A percentile compares a stretch with the other conserved stretches of the same genome.
These are phyloP conservation scores for Tolypocladium pustulatum DNA, from an alignment of 2,329 filamentous ascomycete genomes.

Conservation along the genomic window DNA sequence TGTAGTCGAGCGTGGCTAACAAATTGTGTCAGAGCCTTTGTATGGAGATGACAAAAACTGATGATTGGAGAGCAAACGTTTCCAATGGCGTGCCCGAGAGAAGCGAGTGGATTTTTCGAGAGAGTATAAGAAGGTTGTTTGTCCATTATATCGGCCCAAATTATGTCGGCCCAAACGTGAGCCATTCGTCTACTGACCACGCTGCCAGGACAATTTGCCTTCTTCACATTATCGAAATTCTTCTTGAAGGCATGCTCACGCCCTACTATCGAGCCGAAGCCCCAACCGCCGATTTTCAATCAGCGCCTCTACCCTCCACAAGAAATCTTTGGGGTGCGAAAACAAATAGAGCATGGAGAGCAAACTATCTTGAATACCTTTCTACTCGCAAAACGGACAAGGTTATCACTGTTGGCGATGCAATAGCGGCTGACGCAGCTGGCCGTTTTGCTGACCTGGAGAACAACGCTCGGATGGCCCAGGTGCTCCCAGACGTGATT, in stretches of 20 bases:
- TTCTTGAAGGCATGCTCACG: neutral
- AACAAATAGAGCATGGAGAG: neutral
- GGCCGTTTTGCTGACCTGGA: neutral
- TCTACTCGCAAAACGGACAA: neutral
- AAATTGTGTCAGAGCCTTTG: neutral
- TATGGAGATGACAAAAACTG: neutral
- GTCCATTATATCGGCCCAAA: too few species aligned
- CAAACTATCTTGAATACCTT: neutral
- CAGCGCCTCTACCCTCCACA: neutral
- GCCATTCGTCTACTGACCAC: neutral
- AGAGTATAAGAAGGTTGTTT: neutral
- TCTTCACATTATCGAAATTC: neutral
- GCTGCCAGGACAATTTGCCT: neutral
- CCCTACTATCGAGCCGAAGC: neutral
- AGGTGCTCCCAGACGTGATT: neutral
- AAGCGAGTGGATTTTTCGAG: neutral
- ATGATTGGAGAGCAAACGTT: neutral
- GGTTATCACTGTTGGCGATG: neutral
- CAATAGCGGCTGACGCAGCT: neutral
- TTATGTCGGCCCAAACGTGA: neutral
- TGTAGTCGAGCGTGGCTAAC: neutral
- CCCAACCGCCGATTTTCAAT: neutral
- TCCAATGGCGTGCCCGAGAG: neutral
- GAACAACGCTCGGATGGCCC: neutral
- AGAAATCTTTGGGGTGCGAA: neutral